Conservation (phyloP, 2,329 filamentous ascomycete species). For the Fusarium sp. region DNA sequence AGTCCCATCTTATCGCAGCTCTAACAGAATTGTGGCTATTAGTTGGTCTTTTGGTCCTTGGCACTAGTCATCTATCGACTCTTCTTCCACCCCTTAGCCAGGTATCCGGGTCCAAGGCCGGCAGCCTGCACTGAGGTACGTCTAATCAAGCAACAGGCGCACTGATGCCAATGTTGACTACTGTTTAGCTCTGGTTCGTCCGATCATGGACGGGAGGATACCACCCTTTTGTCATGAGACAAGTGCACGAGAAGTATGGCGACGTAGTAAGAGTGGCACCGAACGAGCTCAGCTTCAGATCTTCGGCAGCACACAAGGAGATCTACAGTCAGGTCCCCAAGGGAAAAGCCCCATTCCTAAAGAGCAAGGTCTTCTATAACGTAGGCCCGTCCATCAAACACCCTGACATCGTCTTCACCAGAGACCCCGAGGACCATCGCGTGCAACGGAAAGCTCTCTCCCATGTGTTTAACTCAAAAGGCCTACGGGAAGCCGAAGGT, state of each 20-base stretch:
- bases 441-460: slow-evolving; percentile 20
- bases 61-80: neutral
- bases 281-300: slow-evolving; percentile 31
- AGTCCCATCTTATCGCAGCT: neutral
- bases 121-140: neutral
- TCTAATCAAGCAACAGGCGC: too few relatives aligned
- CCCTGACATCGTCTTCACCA: slow-evolving; percentile 9
- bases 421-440: slow-evolving; percentile 15
- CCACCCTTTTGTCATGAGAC: neutral
- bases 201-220: neutral
- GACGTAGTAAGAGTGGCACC: slow-evolving; percentile 30
- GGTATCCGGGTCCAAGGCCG: neutral
- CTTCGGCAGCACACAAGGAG: slow-evolving; percentile 24
- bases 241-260: slow-evolving; percentile 27
- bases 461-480: slow-evolving; percentile 18
- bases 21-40: neutral
- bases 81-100: neutral
- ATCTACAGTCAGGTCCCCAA: slow-evolving; percentile 32
- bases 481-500: slow-evolving; percentile 14
- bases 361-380: slow-evolving; percentile 18
- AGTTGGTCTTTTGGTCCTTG: neutral
- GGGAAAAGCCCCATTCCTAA: slow-evolving; percentile 8
- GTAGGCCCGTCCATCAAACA: neutral
- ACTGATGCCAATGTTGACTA: too few relatives aligned
- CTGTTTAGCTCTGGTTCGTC: neutral